These are phyloP conservation scores for Botryotinia narcissicola DNA, from an alignment of 2,329 filamentous ascomycete species.

Conservation along the genomic window DNA sequence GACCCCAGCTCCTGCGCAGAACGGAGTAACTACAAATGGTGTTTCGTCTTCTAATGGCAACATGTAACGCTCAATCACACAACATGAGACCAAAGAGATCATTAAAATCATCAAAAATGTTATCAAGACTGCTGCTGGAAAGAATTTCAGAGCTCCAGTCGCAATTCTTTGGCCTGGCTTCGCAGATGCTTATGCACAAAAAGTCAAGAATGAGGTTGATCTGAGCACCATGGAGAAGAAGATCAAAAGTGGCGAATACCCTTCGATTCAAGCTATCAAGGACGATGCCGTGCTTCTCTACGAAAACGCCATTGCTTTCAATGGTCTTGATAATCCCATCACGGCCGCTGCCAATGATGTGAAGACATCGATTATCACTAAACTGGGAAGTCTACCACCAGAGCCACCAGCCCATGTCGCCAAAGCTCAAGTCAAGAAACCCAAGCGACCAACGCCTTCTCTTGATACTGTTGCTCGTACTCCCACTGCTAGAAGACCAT, in stretches of 20 bases:
- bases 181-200: constrained; percentile 68
- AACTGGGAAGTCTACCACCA: constrained; percentile 46
- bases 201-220: constrained; percentile 77
- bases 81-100: constrained; percentile 59
- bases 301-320: constrained; percentile 77
- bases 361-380: constrained; percentile 59
- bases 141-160: constrained; percentile 75
- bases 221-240: constrained; percentile 78
- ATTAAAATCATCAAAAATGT: constrained; percentile 67
- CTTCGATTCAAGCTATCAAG: constrained; percentile 68
- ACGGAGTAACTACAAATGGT: constrained; percentile 28
- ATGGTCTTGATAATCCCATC: constrained; percentile 73
- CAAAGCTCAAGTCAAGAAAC: constrained; percentile 54
- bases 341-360: constrained; percentile 55
- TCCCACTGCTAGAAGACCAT: constrained; percentile 41
- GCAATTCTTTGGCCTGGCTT: constrained; percentile 71
- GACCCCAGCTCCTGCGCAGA: constrained; percentile 26
- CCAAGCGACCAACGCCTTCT: constrained; percentile 57
- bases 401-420: constrained; percentile 43
- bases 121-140: constrained; percentile 82
- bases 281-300: constrained; percentile 75
- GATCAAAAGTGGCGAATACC: constrained; percentile 66
- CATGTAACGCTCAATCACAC: constrained; percentile 46
- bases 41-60: constrained; percentile 21
- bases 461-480: constrained; percentile 39